Percentiles rank a stretch among this genome's conserved stretches.
phyloP scores from a whole-genome alignment of 2,329 filamentous ascomycete genomes.

The Penicillium sp. region DNA sequence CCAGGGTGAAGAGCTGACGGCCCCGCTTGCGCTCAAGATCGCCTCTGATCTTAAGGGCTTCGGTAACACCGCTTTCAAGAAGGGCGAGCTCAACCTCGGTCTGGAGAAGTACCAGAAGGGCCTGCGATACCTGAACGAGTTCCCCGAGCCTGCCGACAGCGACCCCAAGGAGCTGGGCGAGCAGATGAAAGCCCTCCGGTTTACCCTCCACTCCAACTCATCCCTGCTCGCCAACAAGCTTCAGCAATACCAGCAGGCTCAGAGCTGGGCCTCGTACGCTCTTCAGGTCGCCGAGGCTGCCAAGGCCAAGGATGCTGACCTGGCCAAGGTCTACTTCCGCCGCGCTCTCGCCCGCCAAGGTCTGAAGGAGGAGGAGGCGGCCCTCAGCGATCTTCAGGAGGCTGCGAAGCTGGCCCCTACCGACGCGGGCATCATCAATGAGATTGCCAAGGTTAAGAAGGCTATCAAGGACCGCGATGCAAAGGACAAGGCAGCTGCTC shows the following conservation, averaged over 20 bases:
- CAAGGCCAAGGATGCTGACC: conserved; percentile 70
- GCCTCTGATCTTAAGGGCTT: conserved; percentile 84
- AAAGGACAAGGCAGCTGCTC: conserved; percentile 90
- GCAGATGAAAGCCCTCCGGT: conserved; percentile 72
- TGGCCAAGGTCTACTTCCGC: conserved; percentile 86
- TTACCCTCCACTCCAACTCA: conserved; percentile 85
- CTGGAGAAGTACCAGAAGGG: conserved; percentile 95
- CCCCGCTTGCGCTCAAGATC: conserved; percentile 72
- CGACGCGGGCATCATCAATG: conserved; percentile 73
- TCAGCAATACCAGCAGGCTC: conserved; percentile 68
- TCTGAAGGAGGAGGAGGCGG: conserved; percentile 81
- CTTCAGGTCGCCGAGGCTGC: conserved; percentile 62
- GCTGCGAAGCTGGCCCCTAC: conserved; percentile 74
- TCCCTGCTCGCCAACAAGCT: conserved; percentile 85
- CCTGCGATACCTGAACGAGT: conserved; percentile 83
- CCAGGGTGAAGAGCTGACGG: conserved; percentile 63
- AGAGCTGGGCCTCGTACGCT: conserved; percentile 71
- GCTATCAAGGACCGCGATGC: conserved; percentile 70
- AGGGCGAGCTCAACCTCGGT: conserved; percentile 67
- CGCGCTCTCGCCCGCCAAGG: conserved; percentile 74
- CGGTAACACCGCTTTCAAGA: conserved; percentile 91
- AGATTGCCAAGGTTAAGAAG: conserved; percentile 78
- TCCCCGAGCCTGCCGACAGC: conserved; percentile 68
- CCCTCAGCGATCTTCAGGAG: conserved; percentile 72
- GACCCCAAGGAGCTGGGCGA: conserved; percentile 69